Conservation (phyloP, 805 yeast species). For the Yueomyces sp. region DNA sequence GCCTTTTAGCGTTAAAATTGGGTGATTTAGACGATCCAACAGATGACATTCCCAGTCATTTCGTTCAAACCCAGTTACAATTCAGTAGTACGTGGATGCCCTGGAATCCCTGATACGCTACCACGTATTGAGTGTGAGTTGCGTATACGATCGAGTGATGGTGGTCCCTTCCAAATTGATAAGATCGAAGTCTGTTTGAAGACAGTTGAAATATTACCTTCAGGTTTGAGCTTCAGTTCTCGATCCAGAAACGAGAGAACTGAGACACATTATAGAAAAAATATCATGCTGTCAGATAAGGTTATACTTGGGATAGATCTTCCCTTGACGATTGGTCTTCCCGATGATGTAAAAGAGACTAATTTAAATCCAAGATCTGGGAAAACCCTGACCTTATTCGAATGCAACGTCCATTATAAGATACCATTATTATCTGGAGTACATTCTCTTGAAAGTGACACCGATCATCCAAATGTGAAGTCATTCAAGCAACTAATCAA, state of each 20-base stretch:
- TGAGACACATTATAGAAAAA: constrained; percentile 21
- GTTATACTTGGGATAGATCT: constrained; percentile 37
- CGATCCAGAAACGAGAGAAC: constrained; percentile 13
- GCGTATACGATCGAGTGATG: constrained; percentile 39
- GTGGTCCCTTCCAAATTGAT: constrained; percentile 34
- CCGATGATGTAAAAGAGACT: constrained; percentile 39
- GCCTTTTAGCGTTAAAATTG: background rate
- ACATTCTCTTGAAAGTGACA: background rate
- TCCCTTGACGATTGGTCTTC: constrained; percentile 45
- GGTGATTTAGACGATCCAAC: background rate
- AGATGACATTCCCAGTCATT: constrained; percentile 20
- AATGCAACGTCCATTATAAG: constrained; percentile 16
- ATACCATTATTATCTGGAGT: background rate
- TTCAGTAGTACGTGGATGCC: constrained; percentile 50
- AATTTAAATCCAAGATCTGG: constrained; percentile 36
- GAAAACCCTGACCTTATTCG: constrained; percentile 32
- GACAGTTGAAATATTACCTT: constrained; percentile 35
- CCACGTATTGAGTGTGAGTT: constrained; percentile 49
- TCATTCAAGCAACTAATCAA: constrained; percentile 27
- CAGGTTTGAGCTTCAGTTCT: constrained; percentile 12
- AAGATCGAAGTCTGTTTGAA: constrained; percentile 35
- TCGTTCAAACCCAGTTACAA: constrained; percentile 37
- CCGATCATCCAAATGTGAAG: background rate
- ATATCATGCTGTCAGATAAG: constrained; percentile 10
- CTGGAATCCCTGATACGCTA: constrained; percentile 49